A percentile compares a stretch with the other conserved stretches of the same genome.
phyloP scores from a whole-genome alignment of 805 yeast genomes.

The Candida krabiensis region DNA sequence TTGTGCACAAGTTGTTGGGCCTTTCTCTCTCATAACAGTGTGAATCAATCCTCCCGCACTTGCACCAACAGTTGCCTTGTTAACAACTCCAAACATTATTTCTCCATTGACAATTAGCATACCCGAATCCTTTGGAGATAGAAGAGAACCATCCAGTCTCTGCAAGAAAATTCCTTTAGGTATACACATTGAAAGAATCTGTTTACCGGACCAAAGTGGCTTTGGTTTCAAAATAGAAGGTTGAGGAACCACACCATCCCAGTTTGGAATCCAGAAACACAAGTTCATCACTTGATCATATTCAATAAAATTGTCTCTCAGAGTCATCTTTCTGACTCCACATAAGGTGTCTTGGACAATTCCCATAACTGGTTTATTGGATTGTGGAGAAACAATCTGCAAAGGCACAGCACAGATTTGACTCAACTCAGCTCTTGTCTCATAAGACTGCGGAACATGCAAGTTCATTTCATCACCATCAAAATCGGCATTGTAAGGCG shows the following conservation, averaged over 20 bases:
- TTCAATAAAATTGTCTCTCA: constrained; percentile 85
- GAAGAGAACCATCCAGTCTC: constrained; percentile 85
- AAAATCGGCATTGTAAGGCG: constrained; percentile 99
- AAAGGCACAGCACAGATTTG: constrained; percentile 96
- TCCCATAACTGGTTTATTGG: constrained; percentile 99
- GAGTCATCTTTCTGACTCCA: constrained; percentile 94
- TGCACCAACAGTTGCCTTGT: constrained; percentile 97
- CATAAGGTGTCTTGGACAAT: constrained; percentile 98
- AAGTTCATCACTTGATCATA: constrained; percentile 95
- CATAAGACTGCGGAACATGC: constrained; percentile 98
- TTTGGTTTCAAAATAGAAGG: constrained; percentile 94
- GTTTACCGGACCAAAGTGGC: constrained; percentile 98
- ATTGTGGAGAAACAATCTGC: constrained; percentile 97
- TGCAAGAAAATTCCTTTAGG: constrained; percentile 95
- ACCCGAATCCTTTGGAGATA: constrained; percentile 90
- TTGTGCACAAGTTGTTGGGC: constrained; percentile 85
- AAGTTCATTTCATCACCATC: constrained; percentile 99
- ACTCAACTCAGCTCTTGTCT: constrained; percentile 93
- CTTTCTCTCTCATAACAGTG: constrained; percentile 97
- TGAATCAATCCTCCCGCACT: constrained; percentile 98
- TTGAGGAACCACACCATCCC: constrained; percentile 98
- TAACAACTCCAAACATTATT: constrained; percentile 96
- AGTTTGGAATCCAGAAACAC: constrained; percentile 95
- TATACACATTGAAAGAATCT: constrained; percentile 85
- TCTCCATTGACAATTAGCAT: constrained; percentile 96